These are phyloP conservation scores for Sanghuangporus weigelae DNA, from an alignment of 1,284 basidiomycete genomes.

Conservation along the genomic window DNA sequence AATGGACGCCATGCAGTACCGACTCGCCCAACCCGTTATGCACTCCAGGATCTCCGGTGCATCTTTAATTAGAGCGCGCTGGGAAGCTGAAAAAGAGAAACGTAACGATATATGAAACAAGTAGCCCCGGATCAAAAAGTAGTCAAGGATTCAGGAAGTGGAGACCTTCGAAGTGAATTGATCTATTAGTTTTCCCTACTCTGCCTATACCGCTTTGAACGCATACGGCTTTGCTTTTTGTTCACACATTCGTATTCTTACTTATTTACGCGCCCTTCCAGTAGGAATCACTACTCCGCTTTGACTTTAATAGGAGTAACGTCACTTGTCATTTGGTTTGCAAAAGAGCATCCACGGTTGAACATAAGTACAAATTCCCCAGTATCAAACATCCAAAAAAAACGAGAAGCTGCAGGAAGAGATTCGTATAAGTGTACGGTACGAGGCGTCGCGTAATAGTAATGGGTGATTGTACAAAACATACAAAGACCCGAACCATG, in stretches of 20 bases:
- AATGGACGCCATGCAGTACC: constrained; percentile 54
- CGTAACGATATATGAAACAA: constrained; percentile 1
- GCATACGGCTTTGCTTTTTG: neutral
- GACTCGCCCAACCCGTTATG: constrained; percentile 46
- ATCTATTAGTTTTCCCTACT: neutral
- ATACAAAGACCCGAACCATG: neutral
- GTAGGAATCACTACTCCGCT: neutral
- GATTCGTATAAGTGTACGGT: neutral
- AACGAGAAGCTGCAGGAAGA: neutral
- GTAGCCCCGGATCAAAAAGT: neutral
- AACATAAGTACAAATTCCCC: neutral
- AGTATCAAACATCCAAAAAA: neutral
- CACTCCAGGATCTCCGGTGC: constrained; percentile 63
- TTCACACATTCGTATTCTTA: too few species aligned
- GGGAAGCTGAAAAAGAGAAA: constrained; percentile 56
- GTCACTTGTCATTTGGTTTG: neutral
- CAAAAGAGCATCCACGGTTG: neutral
- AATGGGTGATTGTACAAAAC: neutral
- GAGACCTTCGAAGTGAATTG: neutral
- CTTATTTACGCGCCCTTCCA: too few species aligned
- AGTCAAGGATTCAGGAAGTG: neutral
- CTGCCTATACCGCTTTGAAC: neutral
- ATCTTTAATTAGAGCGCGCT: constrained; percentile 60
- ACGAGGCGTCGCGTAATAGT: neutral
- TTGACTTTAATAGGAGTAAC: neutral